Conservation (phyloP, 257 asterid genomes). For the Salvia hispanica region DNA sequence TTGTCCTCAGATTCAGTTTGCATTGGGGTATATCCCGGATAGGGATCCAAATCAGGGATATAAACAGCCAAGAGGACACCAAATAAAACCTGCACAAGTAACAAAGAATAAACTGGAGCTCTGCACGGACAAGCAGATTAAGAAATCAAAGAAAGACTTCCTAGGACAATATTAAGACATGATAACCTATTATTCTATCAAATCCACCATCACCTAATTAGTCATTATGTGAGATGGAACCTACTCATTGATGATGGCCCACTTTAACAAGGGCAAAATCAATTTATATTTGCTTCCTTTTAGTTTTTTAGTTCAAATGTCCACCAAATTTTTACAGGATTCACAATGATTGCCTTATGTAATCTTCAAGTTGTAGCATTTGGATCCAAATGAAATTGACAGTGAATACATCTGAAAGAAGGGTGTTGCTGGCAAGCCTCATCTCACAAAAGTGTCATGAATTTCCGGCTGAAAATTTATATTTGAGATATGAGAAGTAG, state of each 20-base stretch:
- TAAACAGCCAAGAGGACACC: constrained; percentile 77
- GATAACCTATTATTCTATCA: background rate
- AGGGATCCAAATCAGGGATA: constrained; percentile 82
- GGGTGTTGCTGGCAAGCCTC: constrained; percentile 9
- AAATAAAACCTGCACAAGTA: constrained; percentile 65
- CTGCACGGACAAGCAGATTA: constrained; percentile 5
- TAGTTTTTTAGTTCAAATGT: constrained; percentile 12
- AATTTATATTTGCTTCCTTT: background rate
- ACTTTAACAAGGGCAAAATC: constrained; percentile 13
- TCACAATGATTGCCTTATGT: background rate
- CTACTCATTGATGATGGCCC: constrained; percentile 8
- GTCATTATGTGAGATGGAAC: constrained; percentile 1
- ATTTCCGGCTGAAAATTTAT: constrained; percentile 14
- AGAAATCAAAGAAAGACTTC: constrained; percentile 9
- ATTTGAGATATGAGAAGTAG: constrained; percentile 17
- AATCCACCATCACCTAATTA: background rate
- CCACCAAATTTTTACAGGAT: background rate
- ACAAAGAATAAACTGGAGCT: constrained; percentile 30
- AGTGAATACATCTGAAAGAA: constrained; percentile 9
- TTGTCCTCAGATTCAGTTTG: constrained; percentile 58
- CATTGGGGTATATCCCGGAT: constrained; percentile 78
- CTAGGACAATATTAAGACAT: background rate
- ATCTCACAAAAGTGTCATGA: background rate
- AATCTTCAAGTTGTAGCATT: background rate
- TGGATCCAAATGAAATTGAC: constrained; percentile 10